Evolutionary conservation across 306 rosid genomes (phyloP), one percentile per base, ranked within the genome.

Genomic region (Vachellia collinsii): DNA sequence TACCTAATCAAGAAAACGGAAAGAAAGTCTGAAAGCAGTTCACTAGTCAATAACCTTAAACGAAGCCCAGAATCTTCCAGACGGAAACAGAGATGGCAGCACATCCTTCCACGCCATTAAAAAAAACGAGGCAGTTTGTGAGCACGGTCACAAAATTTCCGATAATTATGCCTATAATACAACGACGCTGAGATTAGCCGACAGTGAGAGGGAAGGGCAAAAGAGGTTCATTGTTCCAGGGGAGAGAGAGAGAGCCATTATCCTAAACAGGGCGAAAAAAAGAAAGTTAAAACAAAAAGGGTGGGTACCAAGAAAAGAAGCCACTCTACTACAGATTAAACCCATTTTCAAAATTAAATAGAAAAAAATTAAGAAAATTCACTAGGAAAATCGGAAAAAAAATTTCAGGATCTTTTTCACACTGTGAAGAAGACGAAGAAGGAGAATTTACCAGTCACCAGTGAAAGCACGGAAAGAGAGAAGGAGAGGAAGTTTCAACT

Each of bases 71-170:
- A 81, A 58, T 56, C 39, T 81, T 74, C 71, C 67, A 51, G 78
- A 81, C 34, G 85, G 74, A 7, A 83, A 62, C 11, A 46, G 74
- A 22, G 74, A 69, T 16, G 37, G 7, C 37, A 69, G 54, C 2
- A 74, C 77, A 43, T 72, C 75, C 22, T 72, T 68, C 79, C 50
- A 78, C 70, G 82, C 87, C 89, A 87, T 61, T n/a, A n/a, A n/a
- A 29, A 22, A 63, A 54, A 63, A 37, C 19, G 12, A 44, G 69
- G n/a, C 42, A 74, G 70, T 50, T 53, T 8, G 34, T 22, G 68
- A 69, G 54, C 56, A 39, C 43, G 29, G 50, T 58, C 50, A 42
- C 82, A 44, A 42, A 66, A 71, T 43, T 23, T 82, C 74, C 74
- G 50, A 46, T 64, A 22, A 79, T 58, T 51, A 46, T 42, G 75